These are phyloP conservation scores for Irpex rosettiformis DNA, from an alignment of 1,284 basidiomycete species.

Conservation along the genomic window DNA sequence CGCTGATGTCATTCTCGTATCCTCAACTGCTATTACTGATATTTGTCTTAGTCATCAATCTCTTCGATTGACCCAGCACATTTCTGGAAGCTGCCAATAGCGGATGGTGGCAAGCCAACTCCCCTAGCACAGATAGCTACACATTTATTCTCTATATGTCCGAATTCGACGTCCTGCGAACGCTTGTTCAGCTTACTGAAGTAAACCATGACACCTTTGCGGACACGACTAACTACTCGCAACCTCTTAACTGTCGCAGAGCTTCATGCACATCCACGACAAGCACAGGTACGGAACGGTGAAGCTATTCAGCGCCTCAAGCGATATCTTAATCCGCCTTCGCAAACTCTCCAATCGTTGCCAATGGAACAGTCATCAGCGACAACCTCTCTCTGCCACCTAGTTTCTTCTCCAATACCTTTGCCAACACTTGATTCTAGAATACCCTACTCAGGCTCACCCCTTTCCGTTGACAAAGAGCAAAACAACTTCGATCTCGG, in stretches of 20 bases:
- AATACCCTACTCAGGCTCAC: no score
- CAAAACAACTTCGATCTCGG: not conserved
- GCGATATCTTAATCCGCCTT: not conserved
- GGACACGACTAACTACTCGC: conserved; percentile 13
- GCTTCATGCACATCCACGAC: conserved; percentile 18
- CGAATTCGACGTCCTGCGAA: conserved; percentile 19
- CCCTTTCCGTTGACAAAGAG: not conserved
- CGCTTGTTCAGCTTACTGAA: conserved; percentile 19
- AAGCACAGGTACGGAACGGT: conserved; percentile 12
- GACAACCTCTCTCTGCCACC: not conserved
- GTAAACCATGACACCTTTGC: conserved; percentile 16
- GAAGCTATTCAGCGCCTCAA: not conserved
- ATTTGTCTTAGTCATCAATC: not conserved
- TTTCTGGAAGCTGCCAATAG: not conserved
- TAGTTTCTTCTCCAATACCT: no score
- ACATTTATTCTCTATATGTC: conserved; percentile 12
- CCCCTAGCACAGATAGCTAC: not conserved
- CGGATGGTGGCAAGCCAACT: not conserved
- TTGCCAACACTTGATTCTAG: no score
- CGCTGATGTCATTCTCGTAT: not conserved
- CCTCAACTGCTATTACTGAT: not conserved
- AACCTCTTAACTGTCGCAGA: conserved; percentile 17
- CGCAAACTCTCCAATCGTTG: not conserved
- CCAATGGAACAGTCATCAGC: not conserved
- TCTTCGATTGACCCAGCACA: not conserved